phyloP scores from a whole-genome alignment of 1,139 yeast genomes.

The Lipomyces yarrowii region DNA sequence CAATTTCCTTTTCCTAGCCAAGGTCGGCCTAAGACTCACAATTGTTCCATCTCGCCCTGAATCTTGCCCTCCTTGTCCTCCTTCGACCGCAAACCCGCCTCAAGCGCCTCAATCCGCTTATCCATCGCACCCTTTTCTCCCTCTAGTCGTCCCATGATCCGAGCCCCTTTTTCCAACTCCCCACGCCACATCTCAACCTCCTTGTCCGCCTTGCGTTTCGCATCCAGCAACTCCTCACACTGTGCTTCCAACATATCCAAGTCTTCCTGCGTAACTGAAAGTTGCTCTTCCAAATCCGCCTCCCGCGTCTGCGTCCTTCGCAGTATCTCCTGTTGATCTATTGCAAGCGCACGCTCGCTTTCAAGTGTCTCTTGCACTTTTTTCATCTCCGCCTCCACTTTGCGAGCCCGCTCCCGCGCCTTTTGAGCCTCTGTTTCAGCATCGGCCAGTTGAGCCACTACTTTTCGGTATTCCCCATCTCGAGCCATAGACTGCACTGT shows the following conservation, averaged over 20 bases:
- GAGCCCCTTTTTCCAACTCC: conserved; percentile 44
- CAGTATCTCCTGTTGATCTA: conserved; percentile 50
- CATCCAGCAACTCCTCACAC: conserved; percentile 43
- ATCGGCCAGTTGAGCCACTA: conserved; percentile 49
- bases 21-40: conserved; percentile 28
- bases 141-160: conserved; percentile 41
- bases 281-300: conserved; percentile 46
- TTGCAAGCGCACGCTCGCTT: conserved; percentile 47
- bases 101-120: conserved; percentile 35
- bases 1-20: neutral
- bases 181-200: conserved; percentile 40
- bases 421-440: conserved; percentile 44
- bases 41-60: conserved; percentile 39
- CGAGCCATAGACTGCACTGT: conserved; percentile 57
- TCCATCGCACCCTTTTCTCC: conserved; percentile 40
- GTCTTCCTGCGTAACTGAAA: conserved; percentile 43
- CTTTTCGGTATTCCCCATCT: conserved; percentile 59
- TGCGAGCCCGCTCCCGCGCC: conserved; percentile 38
- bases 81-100: conserved; percentile 36
- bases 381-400: conserved; percentile 45
- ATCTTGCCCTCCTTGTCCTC: conserved; percentile 29
- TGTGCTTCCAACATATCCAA: conserved; percentile 46
- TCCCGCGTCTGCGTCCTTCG: conserved; percentile 47
- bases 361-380: conserved; percentile 44
- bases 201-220: conserved; percentile 44